Conservation (phyloP, 768 basidiomycete species). For the Pulveroboletus sp. region DNA sequence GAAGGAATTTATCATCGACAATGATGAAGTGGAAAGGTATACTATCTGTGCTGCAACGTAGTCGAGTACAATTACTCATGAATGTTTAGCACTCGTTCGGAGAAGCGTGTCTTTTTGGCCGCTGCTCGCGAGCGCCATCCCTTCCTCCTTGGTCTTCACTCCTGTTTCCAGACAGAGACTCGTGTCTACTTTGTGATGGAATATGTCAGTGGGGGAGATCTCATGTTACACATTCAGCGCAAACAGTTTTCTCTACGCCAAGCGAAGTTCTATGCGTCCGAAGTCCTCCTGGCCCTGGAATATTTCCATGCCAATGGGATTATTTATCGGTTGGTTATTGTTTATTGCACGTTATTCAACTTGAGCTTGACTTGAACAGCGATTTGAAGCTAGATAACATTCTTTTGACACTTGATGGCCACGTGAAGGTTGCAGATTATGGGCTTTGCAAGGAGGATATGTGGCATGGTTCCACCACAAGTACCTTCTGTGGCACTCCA, state of each 20-base stretch:
- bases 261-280: constrained; percentile 98
- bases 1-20: constrained; percentile 99
- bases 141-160: constrained; percentile 93
- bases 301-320: constrained; percentile 99
- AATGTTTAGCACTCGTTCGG: constrained; percentile 81
- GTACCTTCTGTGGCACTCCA: constrained; percentile 98
- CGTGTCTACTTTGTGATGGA: constrained; percentile 99
- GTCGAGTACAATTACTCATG: constrained; percentile 4
- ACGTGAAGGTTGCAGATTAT: constrained; percentile 98
- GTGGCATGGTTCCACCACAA: constrained; percentile 94
- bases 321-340: constrained; percentile 79
- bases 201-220: constrained; percentile 97
- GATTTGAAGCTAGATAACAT: constrained; percentile 99
- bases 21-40: constrained; percentile 98
- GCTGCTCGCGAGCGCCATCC: constrained; percentile 98
- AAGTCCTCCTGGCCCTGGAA: constrained; percentile 91
- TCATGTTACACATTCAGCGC: constrained; percentile 99
- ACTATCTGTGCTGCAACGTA: constrained; percentile 12
- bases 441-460: constrained; percentile 99
- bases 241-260: constrained; percentile 98
- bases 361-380: constrained; percentile 37
- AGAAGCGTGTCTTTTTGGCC: constrained; percentile 96
- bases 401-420: constrained; percentile 90
- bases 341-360: neutral
- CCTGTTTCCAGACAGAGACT: constrained; percentile 99